phyloP scores from a whole-genome alignment of 129 eudicot genomes.

The Flaveria bidentis region DNA sequence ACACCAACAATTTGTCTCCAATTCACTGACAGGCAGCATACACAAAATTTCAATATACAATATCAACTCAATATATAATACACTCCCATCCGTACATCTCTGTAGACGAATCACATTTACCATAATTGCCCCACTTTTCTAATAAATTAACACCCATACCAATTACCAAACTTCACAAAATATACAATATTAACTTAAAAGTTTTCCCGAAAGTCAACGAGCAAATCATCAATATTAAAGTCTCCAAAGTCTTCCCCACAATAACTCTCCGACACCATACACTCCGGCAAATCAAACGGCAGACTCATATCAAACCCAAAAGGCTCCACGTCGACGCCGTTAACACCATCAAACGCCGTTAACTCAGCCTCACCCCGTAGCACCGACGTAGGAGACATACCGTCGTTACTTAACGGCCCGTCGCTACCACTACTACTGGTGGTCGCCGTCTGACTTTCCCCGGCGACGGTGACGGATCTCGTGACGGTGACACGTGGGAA shows the following conservation, averaged over 20 bases:
- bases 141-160: conserved; percentile 8
- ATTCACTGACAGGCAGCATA: background rate
- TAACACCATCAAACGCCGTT: conserved; percentile 38
- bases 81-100: conserved; percentile 28
- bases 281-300: conserved; percentile 46
- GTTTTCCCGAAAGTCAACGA: conserved; percentile 39
- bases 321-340: conserved; percentile 32
- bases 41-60: conserved; percentile 29
- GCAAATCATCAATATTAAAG: conserved; percentile 51
- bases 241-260: conserved; percentile 49
- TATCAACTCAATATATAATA: conserved; percentile 10
- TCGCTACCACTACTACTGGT: conserved; percentile 23
- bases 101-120: conserved; percentile 3
- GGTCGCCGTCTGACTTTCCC: conserved; percentile 18
- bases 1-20: conserved; percentile 11
- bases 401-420: conserved; percentile 21
- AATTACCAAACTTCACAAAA: conserved; percentile 13
- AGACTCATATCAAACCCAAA: conserved; percentile 38
- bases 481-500: conserved; percentile 47
- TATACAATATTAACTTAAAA: conserved; percentile 19
- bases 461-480: conserved; percentile 20
- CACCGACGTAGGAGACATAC: conserved; percentile 67
- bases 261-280: conserved; percentile 33
- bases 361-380: conserved; percentile 37
- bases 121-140: conserved; percentile 7